Percentiles rank a stretch among this genome's conserved stretches.
Conservation (phyloP, 2,329 filamentous ascomycete species). For the Tolypocladium guangdongense region DNA sequence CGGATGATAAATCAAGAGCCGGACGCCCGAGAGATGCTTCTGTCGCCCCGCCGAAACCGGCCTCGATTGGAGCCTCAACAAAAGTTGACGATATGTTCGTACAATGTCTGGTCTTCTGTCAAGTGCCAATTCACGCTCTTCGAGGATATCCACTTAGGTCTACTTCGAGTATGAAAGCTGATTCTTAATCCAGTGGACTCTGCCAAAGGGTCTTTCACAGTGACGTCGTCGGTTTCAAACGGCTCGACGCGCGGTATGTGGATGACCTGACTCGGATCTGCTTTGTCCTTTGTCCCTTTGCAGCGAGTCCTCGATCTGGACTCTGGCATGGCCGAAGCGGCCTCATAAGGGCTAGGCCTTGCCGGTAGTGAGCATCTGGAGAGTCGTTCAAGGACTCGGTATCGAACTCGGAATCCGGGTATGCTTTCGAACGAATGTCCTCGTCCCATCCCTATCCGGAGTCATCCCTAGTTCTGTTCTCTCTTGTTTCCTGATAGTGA, state of each 20-base stretch:
- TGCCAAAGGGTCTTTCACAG: background rate
- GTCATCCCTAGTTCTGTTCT: background rate
- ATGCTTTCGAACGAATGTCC: background rate
- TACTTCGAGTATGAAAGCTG: background rate
- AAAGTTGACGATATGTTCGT: background rate
- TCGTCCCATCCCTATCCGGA: background rate
- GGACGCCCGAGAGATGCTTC: background rate
- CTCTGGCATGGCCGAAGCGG: background rate
- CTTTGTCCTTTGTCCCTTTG: background rate
- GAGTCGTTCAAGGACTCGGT: background rate
- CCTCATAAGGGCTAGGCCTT: background rate
- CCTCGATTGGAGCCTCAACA: background rate
- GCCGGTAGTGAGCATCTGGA: background rate
- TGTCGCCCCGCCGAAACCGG: background rate
- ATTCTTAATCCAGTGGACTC: background rate
- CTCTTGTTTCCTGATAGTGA: background rate
- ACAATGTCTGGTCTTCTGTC: background rate
- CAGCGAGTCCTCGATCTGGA: background rate
- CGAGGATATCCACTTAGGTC: background rate
- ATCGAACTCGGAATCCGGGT: background rate
- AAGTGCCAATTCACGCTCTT: background rate
- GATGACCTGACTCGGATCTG: background rate
- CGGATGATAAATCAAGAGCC: background rate
- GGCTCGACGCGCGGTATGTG: background rate
- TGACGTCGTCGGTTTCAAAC: background rate